Conservation (phyloP, 148 eudicot genomes). For the Persicaria maculosa region DNA sequence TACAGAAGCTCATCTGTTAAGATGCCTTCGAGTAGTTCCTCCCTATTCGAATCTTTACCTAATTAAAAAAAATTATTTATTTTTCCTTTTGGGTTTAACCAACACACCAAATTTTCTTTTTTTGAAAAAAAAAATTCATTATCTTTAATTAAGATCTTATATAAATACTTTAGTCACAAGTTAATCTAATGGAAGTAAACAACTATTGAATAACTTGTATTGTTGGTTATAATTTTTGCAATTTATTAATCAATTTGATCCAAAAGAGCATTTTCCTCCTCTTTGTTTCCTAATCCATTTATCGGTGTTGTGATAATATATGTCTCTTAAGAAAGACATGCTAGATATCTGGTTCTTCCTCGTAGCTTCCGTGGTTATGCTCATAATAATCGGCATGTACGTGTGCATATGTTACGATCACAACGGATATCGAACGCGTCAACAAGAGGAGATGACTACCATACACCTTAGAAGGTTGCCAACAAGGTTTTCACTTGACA, state of each 20-base stretch:
- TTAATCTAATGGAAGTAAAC: no score
- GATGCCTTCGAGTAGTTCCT: no score
- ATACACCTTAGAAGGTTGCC: neutral
- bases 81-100: no score
- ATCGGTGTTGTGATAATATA: neutral
- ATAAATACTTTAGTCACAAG: no score
- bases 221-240: neutral
- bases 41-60: no score
- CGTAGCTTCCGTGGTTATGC: neutral
- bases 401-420: neutral
- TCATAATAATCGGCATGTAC: neutral
- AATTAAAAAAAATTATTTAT: no score
- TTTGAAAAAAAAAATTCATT: no score
- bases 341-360: neutral
- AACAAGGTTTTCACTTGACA: conserved; percentile 18
- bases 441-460: neutral
- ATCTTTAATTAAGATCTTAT: no score
- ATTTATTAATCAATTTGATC: neutral
- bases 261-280: neutral
- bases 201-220: neutral
- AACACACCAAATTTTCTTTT: no score
- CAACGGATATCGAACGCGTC: neutral
- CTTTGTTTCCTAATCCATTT: neutral
- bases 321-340: neutral
- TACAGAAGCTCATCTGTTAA: no score